phyloP scores from a whole-genome alignment of 441 rosid genomes.

The Erodium trifolium region DNA sequence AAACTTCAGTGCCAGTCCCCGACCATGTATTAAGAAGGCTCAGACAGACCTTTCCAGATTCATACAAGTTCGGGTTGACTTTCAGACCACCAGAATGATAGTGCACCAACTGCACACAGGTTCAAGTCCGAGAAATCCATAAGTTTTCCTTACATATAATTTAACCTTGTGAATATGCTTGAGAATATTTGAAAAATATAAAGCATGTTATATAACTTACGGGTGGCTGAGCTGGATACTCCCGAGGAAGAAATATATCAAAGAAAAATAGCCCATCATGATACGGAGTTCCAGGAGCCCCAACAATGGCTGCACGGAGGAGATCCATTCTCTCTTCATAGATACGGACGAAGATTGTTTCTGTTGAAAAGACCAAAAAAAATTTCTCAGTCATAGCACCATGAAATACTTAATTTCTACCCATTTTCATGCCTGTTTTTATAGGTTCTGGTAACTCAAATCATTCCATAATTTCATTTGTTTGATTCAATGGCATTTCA shows the following conservation, averaged over 20 bases:
- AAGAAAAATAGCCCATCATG: slow-evolving; percentile 88
- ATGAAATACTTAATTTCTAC: background rate
- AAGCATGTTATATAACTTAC: slow-evolving; percentile 36
- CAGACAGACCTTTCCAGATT: slow-evolving; percentile 84
- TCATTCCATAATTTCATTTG: background rate
- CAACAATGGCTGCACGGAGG: slow-evolving; percentile 65
- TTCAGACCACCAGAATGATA: slow-evolving; percentile 87
- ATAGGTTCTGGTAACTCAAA: background rate
- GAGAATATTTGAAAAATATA: background rate
- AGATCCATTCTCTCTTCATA: slow-evolving; percentile 87
- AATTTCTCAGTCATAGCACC: background rate
- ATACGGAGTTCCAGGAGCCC: slow-evolving; percentile 82
- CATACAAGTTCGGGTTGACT: slow-evolving; percentile 80
- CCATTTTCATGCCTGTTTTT: background rate
- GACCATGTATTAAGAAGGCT: slow-evolving; percentile 90
- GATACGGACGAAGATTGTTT: slow-evolving; percentile 64
- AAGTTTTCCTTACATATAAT: background rate
- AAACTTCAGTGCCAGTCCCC: slow-evolving; percentile 75
- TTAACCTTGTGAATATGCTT: background rate
- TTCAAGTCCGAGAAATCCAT: background rate
- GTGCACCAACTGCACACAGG: slow-evolving; percentile 54
- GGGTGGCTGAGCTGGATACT: slow-evolving; percentile 83
- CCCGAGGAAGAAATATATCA: slow-evolving; percentile 71
- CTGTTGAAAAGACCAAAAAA: slow-evolving; percentile 29
- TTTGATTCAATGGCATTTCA: background rate